phyloP scores from a whole-genome alignment of 2,329 filamentous ascomycete genomes.

The Lojkania enalia region DNA sequence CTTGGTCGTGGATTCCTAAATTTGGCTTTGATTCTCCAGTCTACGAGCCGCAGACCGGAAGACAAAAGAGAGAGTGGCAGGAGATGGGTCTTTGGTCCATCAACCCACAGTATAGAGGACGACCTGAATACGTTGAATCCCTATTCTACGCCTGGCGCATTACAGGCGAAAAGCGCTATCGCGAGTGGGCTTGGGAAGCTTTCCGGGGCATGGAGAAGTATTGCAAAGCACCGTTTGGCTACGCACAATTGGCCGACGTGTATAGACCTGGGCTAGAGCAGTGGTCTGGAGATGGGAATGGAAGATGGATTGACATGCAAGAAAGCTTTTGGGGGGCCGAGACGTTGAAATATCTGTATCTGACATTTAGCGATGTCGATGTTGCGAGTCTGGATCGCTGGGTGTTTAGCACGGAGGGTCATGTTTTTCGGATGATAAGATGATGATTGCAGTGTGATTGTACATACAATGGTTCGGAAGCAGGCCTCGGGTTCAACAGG shows the following conservation, averaged over 20 bases:
- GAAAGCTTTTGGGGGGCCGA: constrained; percentile 47
- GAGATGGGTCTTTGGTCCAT: constrained; percentile 40
- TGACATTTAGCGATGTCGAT: constrained; percentile 43
- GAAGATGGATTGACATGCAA: constrained; percentile 41
- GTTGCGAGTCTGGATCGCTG: constrained; percentile 45
- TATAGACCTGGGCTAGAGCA: constrained; percentile 24
- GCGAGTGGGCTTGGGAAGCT: constrained; percentile 49
- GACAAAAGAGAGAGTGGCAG: constrained; percentile 34
- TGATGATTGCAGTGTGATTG: no score
- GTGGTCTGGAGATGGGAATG: constrained; percentile 23
- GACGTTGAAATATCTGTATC: constrained; percentile 47
- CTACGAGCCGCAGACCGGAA: constrained; percentile 30
- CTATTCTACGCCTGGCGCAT: constrained; percentile 49
- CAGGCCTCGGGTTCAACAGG: no score
- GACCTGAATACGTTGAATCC: constrained; percentile 46
- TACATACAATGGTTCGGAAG: no score
- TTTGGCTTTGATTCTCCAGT: constrained; percentile 37
- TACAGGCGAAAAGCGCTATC: constrained; percentile 44
- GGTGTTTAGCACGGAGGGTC: constrained; percentile 51
- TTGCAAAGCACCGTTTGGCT: constrained; percentile 45
- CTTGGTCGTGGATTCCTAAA: constrained; percentile 45
- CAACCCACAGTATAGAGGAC: constrained; percentile 38
- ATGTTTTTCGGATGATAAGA: constrained; percentile 45
- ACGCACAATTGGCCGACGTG: constrained; percentile 44
- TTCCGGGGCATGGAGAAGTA: constrained; percentile 42